Evolutionary conservation across 2,329 filamentous ascomycete species (phyloP).

Genomic region (Fusarium caatingaense): DNA sequence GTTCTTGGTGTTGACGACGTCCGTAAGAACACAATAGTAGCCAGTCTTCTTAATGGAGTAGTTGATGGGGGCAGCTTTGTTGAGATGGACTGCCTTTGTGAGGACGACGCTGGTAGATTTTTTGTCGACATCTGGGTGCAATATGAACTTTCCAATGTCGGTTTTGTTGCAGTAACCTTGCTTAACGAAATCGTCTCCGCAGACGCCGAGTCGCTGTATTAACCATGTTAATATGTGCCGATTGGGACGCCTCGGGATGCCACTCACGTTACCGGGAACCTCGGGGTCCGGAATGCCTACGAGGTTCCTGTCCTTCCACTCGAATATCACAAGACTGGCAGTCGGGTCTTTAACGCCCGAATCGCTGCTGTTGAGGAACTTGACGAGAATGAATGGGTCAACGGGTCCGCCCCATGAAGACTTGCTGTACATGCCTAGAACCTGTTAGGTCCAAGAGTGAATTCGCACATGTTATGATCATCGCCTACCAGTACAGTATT

Average conservation of each 20-base stretch:
- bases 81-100: constrained; percentile 85
- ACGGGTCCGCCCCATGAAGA: constrained; percentile 87
- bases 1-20: constrained; percentile 72
- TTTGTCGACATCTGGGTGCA: constrained; percentile 79
- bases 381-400: constrained; percentile 89
- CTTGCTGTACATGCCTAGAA: constrained; percentile 87
- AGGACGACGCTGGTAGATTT: constrained; percentile 77
- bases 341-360: constrained; percentile 74
- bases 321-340: constrained; percentile 89
- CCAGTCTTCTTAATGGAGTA: constrained; percentile 91
- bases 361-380: constrained; percentile 73
- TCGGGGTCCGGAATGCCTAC: constrained; percentile 75
- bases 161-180: constrained; percentile 78
- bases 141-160: constrained; percentile 86
- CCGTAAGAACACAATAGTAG: constrained; percentile 93
- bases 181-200: constrained; percentile 76
- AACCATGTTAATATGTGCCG: constrained; percentile 21
- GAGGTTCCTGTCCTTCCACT: constrained; percentile 87
- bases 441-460: constrained; percentile 18
- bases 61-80: constrained; percentile 77
- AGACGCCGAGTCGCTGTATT: constrained; percentile 67
- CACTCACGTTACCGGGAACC: constrained; percentile 64
- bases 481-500: constrained; percentile 77
- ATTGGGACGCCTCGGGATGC: constrained; percentile 1
- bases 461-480: not conserved